Base-by-base conservation (phyloP, 2,329 filamentous ascomycete genomes). In the Aspergillus amoenus region DNA sequence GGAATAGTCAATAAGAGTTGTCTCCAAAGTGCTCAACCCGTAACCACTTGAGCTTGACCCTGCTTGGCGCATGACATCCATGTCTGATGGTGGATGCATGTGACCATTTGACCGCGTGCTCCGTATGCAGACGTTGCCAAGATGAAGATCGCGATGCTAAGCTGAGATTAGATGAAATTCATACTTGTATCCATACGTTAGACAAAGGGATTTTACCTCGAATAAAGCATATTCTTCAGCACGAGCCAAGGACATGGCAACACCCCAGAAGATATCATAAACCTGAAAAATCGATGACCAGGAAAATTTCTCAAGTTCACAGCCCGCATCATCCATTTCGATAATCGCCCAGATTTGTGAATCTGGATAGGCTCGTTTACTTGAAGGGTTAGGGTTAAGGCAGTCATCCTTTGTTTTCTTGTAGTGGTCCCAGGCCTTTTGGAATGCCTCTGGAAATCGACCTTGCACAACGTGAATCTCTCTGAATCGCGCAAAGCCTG, bases 1-100 rank as follows among this genome's bases (percentile, higher is more conserved):
- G 1, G 86, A 88, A 69, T 88, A 88, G 68, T 88, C 86, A 62
- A 88, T 88, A 22, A 88, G 79, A 0, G 86, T 88, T 1, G 84
- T 84, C 62, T 86, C 82, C 4, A 88, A 71, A 1, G 77, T 76
- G 13, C 82, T 84, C 56, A 84, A 78, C 2, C 79, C 78, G 22
- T 86, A 73, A 18, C 73, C 73, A 57, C 79, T 71, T 2, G 69
- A 67, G 17, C 79, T 71, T 2, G 70, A 67, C 15, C 70, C 70
- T n/a, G 66, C 59, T 12, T 70, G 64, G 18, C 66, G 61, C 17
- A 64, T 65, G 40, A 72, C 60, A 2, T 71, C 67, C 15, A 70
- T 54, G 37, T 73, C 66, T 3, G 70, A 65, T 4, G 72, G 68
- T 30, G 72, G 66, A 11, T 74, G 65, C 67, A 73, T 71, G 49